Conservation (phyloP, 371 early-diverging fungal genomes). For the Mucor plumbeus region DNA sequence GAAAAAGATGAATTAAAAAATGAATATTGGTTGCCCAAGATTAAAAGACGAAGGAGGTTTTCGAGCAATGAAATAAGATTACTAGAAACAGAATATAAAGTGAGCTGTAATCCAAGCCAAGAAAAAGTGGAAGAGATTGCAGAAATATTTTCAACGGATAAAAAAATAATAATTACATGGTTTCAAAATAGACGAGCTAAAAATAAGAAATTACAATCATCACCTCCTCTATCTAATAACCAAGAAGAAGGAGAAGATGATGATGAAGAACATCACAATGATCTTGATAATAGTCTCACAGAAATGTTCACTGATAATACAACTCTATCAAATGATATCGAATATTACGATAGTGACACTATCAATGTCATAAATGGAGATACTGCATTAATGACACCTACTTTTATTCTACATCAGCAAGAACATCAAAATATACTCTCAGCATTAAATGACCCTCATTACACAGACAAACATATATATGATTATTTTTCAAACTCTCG, state of each 20-base stretch:
- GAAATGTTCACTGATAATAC: not conserved
- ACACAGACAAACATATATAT: not conserved
- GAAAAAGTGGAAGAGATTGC: conserved; percentile 33
- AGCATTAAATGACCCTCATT: not conserved
- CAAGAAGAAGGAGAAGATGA: not conserved
- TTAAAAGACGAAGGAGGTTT: conserved; percentile 46
- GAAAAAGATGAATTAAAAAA: not conserved
- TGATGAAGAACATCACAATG: not conserved
- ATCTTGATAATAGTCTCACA: not conserved
- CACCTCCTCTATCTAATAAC: not conserved
- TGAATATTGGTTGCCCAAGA: conserved; percentile 36
- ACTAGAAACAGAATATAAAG: conserved; percentile 32
- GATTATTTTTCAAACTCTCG: not conserved
- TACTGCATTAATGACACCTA: not conserved
- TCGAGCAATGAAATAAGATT: conserved; percentile 27
- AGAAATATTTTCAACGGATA: conserved; percentile 24
- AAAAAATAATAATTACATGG: conserved; percentile 49
- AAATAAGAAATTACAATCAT: conserved; percentile 15
- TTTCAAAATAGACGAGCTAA: conserved; percentile 55
- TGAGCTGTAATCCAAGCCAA: conserved; percentile 31
- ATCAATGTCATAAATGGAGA: not conserved
- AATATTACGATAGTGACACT: not conserved
- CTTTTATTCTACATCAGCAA: not conserved
- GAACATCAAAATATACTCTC: not conserved
- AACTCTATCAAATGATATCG: not conserved